These are phyloP conservation scores for Mucor saturninus DNA, from an alignment of 371 early-diverging fungal species.

Conservation along the genomic window DNA sequence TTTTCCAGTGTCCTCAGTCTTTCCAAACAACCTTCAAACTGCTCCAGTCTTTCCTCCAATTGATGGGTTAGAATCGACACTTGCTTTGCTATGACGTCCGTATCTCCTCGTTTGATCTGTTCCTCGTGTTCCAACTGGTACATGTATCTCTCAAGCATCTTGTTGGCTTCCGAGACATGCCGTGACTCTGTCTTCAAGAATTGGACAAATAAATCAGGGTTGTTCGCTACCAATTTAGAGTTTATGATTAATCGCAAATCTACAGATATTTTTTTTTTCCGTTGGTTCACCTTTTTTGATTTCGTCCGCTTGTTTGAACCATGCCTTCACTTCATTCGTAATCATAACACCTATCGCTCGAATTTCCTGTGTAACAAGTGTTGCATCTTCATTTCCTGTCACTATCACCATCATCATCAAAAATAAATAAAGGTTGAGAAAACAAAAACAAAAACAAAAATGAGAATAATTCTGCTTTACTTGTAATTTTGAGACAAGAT, in stretches of 20 bases:
- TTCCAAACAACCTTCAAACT: constrained; percentile 2
- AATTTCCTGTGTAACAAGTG: neutral
- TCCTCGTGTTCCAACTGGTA: neutral
- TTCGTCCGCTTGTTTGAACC: neutral
- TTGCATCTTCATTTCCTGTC: neutral
- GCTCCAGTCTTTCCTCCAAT: neutral
- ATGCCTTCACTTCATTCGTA: neutral
- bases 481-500: constrained; percentile 1
- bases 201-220: too few relatives aligned
- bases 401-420: neutral
- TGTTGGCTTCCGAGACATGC: too few relatives aligned
- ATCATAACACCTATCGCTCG: neutral
- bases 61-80: neutral
- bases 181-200: too few relatives aligned
- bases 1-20: neutral
- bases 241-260: too few relatives aligned
- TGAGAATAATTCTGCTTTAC: neutral
- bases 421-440: too few relatives aligned
- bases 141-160: neutral
- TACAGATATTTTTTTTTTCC: too few relatives aligned
- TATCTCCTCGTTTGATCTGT: neutral
- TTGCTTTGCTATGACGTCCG: neutral
- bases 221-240: too few relatives aligned
- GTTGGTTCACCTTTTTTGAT: neutral
- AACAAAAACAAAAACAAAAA: neutral